These are phyloP conservation scores for Dendrobium chrysotoxum DNA, from an alignment of 106 monocot species.

Conservation along the genomic window DNA sequence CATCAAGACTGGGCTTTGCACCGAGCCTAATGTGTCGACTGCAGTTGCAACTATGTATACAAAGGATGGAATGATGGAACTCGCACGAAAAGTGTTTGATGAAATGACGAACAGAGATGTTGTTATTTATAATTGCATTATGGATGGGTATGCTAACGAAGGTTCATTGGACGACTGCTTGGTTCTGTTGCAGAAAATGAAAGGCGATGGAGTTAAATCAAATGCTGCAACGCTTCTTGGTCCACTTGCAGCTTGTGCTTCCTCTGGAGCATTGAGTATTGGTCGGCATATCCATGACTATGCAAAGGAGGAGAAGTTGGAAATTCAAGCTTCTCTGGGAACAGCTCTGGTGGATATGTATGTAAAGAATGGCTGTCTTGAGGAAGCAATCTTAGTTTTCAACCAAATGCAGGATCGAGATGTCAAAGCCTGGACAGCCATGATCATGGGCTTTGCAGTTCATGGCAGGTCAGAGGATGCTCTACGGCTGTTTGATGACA, in stretches of 20 bases:
- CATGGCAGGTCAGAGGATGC: constrained; percentile 27
- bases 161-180: constrained; percentile 31
- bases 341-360: constrained; percentile 57
- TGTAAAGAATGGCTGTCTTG: constrained; percentile 35
- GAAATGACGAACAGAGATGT: constrained; percentile 24
- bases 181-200: constrained; percentile 32
- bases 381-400: constrained; percentile 28
- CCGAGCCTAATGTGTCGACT: constrained; percentile 29
- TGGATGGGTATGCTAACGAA: constrained; percentile 40
- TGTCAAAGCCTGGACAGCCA: constrained; percentile 51
- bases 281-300: constrained; percentile 27
- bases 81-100: constrained; percentile 27
- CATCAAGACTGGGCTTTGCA: constrained; percentile 25
- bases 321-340: constrained; percentile 29
- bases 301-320: constrained; percentile 12
- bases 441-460: constrained; percentile 43
- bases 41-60: constrained; percentile 17
- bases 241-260: constrained; percentile 41
- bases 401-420: constrained; percentile 26
- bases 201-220: constrained; percentile 21
- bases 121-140: constrained; percentile 51
- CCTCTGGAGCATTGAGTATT: constrained; percentile 22
- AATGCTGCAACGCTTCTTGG: constrained; percentile 28
- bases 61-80: constrained; percentile 18
- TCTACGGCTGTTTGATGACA: constrained; percentile 26